Base-by-base conservation (phyloP, 1,284 basidiomycete genomes). In the Somion occarium region DNA sequence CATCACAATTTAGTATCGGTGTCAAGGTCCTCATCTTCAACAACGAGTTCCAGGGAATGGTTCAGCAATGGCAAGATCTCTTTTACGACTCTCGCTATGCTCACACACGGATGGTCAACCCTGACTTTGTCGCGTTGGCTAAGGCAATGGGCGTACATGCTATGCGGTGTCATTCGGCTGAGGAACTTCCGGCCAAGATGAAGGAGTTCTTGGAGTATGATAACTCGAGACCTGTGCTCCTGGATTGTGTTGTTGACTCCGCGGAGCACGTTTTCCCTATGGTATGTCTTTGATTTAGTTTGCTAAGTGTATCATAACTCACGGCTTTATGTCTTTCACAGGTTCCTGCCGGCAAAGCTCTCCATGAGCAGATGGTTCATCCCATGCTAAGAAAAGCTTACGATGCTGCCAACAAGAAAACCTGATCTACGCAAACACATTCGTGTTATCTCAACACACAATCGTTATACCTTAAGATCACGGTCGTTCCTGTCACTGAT, bases 21-120 rank as follows among this genome's bases (percentile, higher is more conserved):
- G 92, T 98, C 64, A 99, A 99, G 73, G 89, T 91, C 37, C 74
- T 95, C 58, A 72, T 95, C 20, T 69, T 95, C 62, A 94, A 95
- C 76, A 96, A 96, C 72, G 91, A 93, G 68, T 95, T 93, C 80
- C 92, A 96, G 70, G 96, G 96, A 51, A 98, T 99, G 96, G 96
- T 98, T 18, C 75, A 93, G 48, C 96, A 99, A 75, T 98, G 96
- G 96, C 96, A 98, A 79, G 93, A 98, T 69, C 80, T 98, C 13
- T 98, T 98, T 79, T 98, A 98, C 71, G 90, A 95, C 55, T 79
- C 85, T 44, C 83, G 96, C 34, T 96, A 98, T 73, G 93, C 94
- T 25, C 93, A 98, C 73, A 97, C 95, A 4, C 73, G 77, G 55
- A 98, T 98, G 94, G 82, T 74, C 51, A 98, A 98, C 74, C 95